Conservation (phyloP, 768 basidiomycete species). For the Amanita subjunquillea region DNA sequence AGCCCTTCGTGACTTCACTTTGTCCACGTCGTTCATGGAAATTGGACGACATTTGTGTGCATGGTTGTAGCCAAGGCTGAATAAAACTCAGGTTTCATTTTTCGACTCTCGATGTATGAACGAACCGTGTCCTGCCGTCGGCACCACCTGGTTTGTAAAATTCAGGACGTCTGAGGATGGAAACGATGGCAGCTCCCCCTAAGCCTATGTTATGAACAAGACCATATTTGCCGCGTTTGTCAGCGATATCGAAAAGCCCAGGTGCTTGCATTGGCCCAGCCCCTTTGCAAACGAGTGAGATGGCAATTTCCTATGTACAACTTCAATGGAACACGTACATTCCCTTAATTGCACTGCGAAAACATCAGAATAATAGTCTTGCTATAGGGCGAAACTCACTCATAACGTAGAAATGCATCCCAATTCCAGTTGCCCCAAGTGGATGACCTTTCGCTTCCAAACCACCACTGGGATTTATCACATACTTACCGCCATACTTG, state of each 20-base stretch:
- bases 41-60: constrained; percentile 56
- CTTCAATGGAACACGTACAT: constrained; percentile 30
- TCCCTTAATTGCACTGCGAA: constrained; percentile 61
- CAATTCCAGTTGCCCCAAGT: constrained; percentile 72
- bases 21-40: constrained; percentile 56
- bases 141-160: constrained; percentile 58
- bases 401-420: constrained; percentile 82
- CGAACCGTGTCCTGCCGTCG: constrained; percentile 54
- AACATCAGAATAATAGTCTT: not conserved
- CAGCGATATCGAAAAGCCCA: constrained; percentile 49
- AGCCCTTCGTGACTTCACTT: constrained; percentile 60
- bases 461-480: constrained; percentile 79
- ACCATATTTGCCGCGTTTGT: constrained; percentile 68
- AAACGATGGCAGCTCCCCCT: constrained; percentile 73
- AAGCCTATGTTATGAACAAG: constrained; percentile 79
- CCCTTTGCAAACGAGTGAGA: constrained; percentile 32
- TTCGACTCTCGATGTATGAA: constrained; percentile 1
- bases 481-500: constrained; percentile 77
- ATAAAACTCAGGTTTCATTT: not conserved
- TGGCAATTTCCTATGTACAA: not conserved
- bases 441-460: constrained; percentile 88
- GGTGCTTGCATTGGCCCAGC: constrained; percentile 79
- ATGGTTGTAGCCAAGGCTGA: constrained; percentile 74
- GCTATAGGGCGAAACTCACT: constrained; percentile 30
- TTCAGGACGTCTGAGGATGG: constrained; percentile 65